Evolutionary conservation across 1,284 basidiomycete genomes (phyloP).

Genomic region (Cystobasidium slooffiae): DNA sequence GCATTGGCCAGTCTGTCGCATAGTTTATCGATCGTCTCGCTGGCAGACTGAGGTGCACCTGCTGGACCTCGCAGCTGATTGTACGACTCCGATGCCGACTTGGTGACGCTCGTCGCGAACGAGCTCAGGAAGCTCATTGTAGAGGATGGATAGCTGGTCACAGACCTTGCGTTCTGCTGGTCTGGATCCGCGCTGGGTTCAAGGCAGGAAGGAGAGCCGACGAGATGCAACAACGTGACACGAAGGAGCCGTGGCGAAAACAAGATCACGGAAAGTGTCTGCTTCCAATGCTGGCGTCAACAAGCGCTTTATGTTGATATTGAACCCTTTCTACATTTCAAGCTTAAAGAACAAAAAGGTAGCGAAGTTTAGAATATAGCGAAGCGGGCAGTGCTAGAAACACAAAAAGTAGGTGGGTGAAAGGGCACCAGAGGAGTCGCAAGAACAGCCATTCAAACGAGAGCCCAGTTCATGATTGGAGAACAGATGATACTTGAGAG

Average conservation of each 20-base stretch:
- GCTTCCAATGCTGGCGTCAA: too few relatives aligned
- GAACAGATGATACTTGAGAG: not conserved
- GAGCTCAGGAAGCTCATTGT: slow-evolving; percentile 43
- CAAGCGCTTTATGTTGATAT: not conserved
- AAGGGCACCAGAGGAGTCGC: not conserved
- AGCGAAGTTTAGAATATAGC: slow-evolving; percentile 10
- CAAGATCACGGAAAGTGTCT: too few relatives aligned
- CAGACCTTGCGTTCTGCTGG: not conserved
- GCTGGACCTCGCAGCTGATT: slow-evolving; percentile 50
- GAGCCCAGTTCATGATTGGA: not conserved
- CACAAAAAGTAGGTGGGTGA: not conserved
- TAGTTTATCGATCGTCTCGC: slow-evolving; percentile 82
- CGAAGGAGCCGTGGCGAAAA: too few relatives aligned
- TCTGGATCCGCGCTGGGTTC: too few relatives aligned
- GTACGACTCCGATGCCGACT: slow-evolving; percentile 36
- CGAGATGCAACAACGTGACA: too few relatives aligned
- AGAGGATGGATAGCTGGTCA: not conserved
- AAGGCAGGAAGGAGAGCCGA: too few relatives aligned
- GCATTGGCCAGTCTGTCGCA: slow-evolving; percentile 85
- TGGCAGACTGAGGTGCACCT: slow-evolving; percentile 69
- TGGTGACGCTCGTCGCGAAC: slow-evolving; percentile 41
- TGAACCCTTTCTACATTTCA: slow-evolving; percentile 7
- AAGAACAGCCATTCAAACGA: not conserved
- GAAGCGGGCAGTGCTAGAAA: slow-evolving; percentile 14
- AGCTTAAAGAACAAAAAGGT: slow-evolving; percentile 11